Percentiles rank a stretch among this genome's conserved stretches.
These are phyloP conservation scores for Bullera alba DNA, from an alignment of 768 basidiomycete genomes.

Conservation along the genomic window DNA sequence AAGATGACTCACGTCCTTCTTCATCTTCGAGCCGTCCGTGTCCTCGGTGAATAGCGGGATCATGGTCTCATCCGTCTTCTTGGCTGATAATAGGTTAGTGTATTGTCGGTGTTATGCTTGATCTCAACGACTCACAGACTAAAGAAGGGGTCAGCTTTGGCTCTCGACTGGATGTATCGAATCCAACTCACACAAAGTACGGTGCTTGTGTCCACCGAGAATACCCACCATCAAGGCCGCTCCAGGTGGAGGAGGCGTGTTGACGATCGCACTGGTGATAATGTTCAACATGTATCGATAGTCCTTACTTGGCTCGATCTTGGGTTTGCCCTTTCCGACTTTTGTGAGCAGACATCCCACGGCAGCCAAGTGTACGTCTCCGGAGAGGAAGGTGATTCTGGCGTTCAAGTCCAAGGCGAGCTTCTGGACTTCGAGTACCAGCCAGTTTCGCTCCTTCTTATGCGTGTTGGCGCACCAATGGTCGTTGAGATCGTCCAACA, in stretches of 20 bases:
- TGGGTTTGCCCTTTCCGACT: constrained; percentile 24
- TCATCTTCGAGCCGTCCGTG: constrained; percentile 66
- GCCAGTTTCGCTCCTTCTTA: constrained; percentile 83
- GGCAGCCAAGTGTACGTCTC: constrained; percentile 89
- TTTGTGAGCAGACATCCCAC: constrained; percentile 51
- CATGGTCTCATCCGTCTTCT: constrained; percentile 81
- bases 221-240: constrained; percentile 75
- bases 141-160: neutral
- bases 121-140: constrained; percentile 10
- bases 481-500: constrained; percentile 88
- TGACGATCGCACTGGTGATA: constrained; percentile 67
- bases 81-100: constrained; percentile 36
- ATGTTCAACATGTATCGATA: constrained; percentile 82
- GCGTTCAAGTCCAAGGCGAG: constrained; percentile 59
- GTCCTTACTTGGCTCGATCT: constrained; percentile 57
- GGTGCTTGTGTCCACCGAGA: constrained; percentile 67
- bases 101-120: neutral
- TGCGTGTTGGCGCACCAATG: constrained; percentile 74
- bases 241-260: constrained; percentile 61
- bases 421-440: constrained; percentile 70
- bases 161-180: neutral
- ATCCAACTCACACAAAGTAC: constrained; percentile 61
- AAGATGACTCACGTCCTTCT: constrained; percentile 51
- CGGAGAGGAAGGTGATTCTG: constrained; percentile 78
- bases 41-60: constrained; percentile 70